Conservation (phyloP, 148 eudicot species). For the Camellia lanceoleosa region DNA sequence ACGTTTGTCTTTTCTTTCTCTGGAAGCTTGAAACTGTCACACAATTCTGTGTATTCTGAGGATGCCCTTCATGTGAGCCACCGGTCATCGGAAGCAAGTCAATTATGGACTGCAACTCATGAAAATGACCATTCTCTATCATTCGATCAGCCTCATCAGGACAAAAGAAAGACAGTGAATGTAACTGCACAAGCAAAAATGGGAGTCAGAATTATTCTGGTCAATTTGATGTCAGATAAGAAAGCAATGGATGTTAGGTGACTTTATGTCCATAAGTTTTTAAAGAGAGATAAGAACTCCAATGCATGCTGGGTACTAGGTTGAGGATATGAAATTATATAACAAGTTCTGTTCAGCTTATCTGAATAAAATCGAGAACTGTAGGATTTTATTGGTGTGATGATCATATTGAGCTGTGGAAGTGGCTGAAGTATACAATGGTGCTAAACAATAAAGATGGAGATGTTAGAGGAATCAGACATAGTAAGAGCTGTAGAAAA, state of each 20-base stretch:
- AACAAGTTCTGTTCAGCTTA: neutral
- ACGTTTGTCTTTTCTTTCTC: slow-evolving; percentile 92
- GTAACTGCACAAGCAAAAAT: slow-evolving; percentile 57
- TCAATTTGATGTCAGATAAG: neutral
- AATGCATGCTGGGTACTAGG: neutral
- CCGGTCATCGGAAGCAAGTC: slow-evolving; percentile 76
- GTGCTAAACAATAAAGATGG: neutral
- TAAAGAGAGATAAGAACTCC: neutral
- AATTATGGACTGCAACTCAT: slow-evolving; percentile 86
- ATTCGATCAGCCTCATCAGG: slow-evolving; percentile 98
- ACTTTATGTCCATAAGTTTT: neutral
- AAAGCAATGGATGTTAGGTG: neutral
- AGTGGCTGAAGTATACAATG: neutral
- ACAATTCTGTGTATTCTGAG: slow-evolving; percentile 58
- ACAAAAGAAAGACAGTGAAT: slow-evolving; percentile 94
- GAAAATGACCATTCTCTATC: slow-evolving; percentile 96
- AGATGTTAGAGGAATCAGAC: neutral
- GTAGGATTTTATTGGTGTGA: neutral
- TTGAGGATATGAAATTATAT: neutral
- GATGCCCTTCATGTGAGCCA: slow-evolving; percentile 38
- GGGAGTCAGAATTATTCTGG: neutral
- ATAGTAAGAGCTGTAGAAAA: too few relatives aligned
- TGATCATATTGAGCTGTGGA: neutral
- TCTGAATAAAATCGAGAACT: slow-evolving; percentile 5
- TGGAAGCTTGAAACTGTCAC: slow-evolving; percentile 58